Evolutionary conservation across 1,284 basidiomycete species (phyloP).

Genomic region (Malassezia pachydermatis): DNA sequence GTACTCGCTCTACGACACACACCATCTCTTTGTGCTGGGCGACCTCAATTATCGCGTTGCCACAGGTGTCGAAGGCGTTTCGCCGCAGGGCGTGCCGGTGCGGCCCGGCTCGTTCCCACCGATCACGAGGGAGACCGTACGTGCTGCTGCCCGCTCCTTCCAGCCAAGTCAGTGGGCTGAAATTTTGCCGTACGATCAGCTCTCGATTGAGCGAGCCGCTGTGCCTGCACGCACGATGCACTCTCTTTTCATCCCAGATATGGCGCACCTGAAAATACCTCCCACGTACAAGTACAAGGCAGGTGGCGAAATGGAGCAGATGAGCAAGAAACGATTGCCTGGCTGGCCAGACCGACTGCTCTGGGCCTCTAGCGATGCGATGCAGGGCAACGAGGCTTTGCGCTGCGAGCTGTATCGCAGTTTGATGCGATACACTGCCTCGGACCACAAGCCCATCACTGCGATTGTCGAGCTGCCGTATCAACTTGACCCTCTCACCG

Average conservation of each 20-base stretch:
- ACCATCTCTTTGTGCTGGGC: conserved; percentile 46
- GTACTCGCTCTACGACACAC: conserved; percentile 45
- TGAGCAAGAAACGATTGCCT: conserved; percentile 64
- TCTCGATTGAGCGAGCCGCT: conserved; percentile 23
- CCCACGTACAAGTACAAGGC: conserved; percentile 47
- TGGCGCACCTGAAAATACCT: conserved; percentile 23
- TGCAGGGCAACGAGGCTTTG: conserved; percentile 51
- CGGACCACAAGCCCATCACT: conserved; percentile 48
- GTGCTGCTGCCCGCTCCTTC: conserved; percentile 19
- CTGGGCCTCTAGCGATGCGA: conserved; percentile 56
- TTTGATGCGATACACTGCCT: conserved; percentile 39
- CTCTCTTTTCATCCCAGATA: conserved; percentile 29
- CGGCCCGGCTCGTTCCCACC: not conserved
- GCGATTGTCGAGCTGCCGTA: conserved; percentile 49
- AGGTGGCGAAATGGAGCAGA: conserved; percentile 56
- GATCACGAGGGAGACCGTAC: conserved; percentile 1
- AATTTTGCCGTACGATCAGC: conserved; percentile 39
- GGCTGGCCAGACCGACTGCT: conserved; percentile 92
- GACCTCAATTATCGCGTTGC: conserved; percentile 48
- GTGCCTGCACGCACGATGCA: conserved; percentile 32
- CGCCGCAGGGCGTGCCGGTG: not conserved
- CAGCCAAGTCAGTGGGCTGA: conserved; percentile 27
- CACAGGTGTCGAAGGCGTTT: conserved; percentile 1
- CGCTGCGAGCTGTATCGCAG: conserved; percentile 43
- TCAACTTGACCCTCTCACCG: conserved; percentile 45